Evolutionary conservation across 371 early-diverging fungal genomes (phyloP).

Genomic region (Apophysomyces trapeziformis): DNA sequence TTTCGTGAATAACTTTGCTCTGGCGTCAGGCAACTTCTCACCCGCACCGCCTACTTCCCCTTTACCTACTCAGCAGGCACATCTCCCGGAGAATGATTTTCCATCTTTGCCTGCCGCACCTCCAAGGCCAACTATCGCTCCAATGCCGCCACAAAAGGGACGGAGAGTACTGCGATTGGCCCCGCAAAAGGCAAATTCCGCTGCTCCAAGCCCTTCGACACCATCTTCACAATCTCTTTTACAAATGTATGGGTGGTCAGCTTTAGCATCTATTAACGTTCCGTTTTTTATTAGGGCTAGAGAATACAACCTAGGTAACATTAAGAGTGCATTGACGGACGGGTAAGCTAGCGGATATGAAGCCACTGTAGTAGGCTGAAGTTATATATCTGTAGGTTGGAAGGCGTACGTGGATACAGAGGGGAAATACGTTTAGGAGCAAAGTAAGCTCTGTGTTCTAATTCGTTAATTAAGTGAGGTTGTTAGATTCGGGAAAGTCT

Average conservation of each 20-base stretch:
- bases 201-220: not conserved
- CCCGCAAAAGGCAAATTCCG: constrained; percentile 21
- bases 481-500: constrained; percentile 50
- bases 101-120: constrained; percentile 26
- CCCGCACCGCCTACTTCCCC: constrained; percentile 6
- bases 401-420: constrained; percentile 34
- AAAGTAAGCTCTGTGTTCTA: constrained; percentile 27
- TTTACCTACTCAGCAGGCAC: constrained; percentile 1
- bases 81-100: constrained; percentile 26
- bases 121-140: constrained; percentile 19
- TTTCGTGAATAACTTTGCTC: constrained; percentile 27
- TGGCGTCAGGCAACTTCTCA: not conserved
- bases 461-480: not conserved
- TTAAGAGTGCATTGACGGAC: constrained; percentile 26
- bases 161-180: constrained; percentile 28
- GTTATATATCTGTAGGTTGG: constrained; percentile 22
- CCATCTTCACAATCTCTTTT: not conserved
- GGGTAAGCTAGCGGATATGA: constrained; percentile 25
- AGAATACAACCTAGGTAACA: constrained; percentile 44
- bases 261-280: not conserved
- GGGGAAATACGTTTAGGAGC: constrained; percentile 49
- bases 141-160: not conserved
- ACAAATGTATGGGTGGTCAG: constrained; percentile 14
- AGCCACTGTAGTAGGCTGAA: not conserved
- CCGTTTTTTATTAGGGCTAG: constrained; percentile 22